Percentiles rank a stretch among this genome's conserved stretches.
Evolutionary conservation across 139 green algal genomes (phyloP).

Genomic region (Closterium sp.): DNA sequence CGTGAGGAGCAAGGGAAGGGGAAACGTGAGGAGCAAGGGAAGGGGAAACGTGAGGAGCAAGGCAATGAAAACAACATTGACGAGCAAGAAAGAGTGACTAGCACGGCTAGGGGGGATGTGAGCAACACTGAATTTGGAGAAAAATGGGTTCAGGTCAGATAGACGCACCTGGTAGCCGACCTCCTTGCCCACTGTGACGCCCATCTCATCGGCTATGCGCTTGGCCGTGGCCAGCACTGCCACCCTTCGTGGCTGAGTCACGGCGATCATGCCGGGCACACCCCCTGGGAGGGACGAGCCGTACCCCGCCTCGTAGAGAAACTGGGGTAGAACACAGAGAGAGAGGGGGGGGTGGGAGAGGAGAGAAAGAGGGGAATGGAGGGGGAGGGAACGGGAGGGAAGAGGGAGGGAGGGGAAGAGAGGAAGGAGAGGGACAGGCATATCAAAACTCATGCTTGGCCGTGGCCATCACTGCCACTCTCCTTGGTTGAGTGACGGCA

Average conservation of each 20-base stretch:
- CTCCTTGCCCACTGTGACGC: constrained; percentile 62
- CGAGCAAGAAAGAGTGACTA: neutral
- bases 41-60: neutral
- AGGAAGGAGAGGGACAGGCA: too few species aligned
- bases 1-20: too few species aligned
- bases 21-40: constrained; percentile 39
- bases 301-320: constrained; percentile 91
- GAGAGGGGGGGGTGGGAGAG: neutral
- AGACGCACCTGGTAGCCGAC: constrained; percentile 87
- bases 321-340: constrained; percentile 61
- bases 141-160: too few species aligned
- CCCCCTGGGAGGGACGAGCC: constrained; percentile 54
- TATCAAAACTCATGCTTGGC: too few species aligned
- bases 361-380: neutral
- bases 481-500: too few species aligned
- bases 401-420: too few species aligned
- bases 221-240: constrained; percentile 78
- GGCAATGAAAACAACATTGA: neutral
- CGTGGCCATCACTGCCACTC: too few species aligned
- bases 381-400: neutral
- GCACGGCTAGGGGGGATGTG: too few species aligned
- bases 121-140: too few species aligned
- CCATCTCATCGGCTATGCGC: constrained; percentile 82
- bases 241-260: constrained; percentile 83
- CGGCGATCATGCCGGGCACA: constrained; percentile 26